Base-by-base conservation (phyloP, 352 stramenopile species). In the Phytophthora pinifolia region DNA sequence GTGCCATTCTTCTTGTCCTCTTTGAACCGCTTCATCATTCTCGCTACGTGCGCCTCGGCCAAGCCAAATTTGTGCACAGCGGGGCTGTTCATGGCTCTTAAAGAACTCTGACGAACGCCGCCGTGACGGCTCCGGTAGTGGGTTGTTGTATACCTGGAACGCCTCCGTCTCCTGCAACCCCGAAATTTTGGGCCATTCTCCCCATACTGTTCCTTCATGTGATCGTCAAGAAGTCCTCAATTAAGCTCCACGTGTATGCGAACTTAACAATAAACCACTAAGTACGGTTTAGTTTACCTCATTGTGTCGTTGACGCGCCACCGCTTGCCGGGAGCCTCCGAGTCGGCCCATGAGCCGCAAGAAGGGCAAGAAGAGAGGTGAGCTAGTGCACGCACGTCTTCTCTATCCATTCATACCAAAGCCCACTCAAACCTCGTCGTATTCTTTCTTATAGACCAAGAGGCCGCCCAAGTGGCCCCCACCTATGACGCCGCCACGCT, bases 321-420 rank as follows among this genome's bases (percentile, higher is more conserved):
- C 30, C 13, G 36, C 13, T 25, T 22, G 20, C 35, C 27, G 41
- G 29, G 27, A 18, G 22, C 9, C 32, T 48, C 22, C 30, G 46
- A 37, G 42, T n/a, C 37, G 46, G 56, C 59, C 41, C 39, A 92
- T 92, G 83, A 76, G 60, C 51, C 76, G 76, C 31, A 94, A 92
- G 76, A 94, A 92, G 57, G 74, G 55, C 31, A 89, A 86, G 63
- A 89, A 89, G 64, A 86, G 70, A 83, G 65, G 74, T 67, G 56
- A 10, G 12, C 12, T 15, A 10, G 37, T 51, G 25, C 27, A 12
- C 15, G 17, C 48, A 25, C 22, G 33, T 53, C 44, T 42, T 6
- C 18, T 18, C 2, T 31, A 22, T 20, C 25, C 33, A 32, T n/a
- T 20, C 1, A 38, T 7, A 9, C 56, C 51, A 52, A 49, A 29